Conservation (phyloP, 495 filamentous ascomycete species). For the Xylaria curta region DNA sequence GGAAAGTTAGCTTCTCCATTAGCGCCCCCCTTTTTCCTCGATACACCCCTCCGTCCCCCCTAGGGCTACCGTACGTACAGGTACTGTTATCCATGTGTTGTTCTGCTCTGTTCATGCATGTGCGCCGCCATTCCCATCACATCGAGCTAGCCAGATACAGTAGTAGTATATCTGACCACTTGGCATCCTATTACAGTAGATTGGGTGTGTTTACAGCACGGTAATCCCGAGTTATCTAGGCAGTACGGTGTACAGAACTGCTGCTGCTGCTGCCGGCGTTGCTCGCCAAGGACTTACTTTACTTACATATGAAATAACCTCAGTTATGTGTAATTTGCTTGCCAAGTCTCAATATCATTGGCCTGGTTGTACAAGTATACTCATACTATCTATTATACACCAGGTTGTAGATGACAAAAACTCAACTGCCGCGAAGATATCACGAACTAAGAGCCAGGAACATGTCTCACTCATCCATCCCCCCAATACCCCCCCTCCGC, state of each 20-base stretch:
- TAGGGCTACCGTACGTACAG: not conserved
- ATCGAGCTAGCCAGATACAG: not conserved
- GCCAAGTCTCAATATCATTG: not conserved
- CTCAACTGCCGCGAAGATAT: constrained; percentile 11
- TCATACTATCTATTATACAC: constrained; percentile 3
- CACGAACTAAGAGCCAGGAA: constrained; percentile 4
- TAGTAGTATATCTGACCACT: not conserved
- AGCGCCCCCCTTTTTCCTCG: not conserved
- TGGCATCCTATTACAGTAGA: not conserved
- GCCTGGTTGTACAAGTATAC: not conserved
- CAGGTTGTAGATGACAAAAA: not conserved
- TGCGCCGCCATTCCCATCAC: constrained; percentile 5
- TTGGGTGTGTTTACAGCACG: not conserved
- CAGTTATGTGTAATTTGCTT: not conserved
- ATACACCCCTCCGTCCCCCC: not conserved
- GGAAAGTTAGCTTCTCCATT: constrained; percentile 24
- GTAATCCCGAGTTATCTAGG: not conserved
- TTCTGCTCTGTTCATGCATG: constrained; percentile 16
- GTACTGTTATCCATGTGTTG: not conserved
- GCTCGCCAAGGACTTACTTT: not conserved
- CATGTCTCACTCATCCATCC: constrained; percentile 6
- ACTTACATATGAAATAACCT: constrained; percentile 11
- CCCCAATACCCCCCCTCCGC: not conserved
- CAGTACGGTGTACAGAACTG: not conserved
- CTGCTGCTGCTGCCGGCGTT: not conserved